Conservation (phyloP, 164 flowering plant genomes). For the Amborella trichopoda region DNA sequence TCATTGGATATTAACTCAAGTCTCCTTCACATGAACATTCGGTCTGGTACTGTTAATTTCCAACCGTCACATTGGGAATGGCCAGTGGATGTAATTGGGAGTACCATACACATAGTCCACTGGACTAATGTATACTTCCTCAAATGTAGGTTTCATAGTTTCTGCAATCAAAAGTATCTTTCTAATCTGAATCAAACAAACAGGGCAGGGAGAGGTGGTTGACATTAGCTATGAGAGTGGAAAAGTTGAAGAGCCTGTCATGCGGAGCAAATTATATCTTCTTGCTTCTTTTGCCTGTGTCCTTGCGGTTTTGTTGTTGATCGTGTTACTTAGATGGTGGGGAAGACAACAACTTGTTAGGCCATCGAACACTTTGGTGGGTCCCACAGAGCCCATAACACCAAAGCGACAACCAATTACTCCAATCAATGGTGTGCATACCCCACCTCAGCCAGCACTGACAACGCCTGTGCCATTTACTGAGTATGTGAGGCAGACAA, state of each 20-base stretch:
- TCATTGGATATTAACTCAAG: background rate
- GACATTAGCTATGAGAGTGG: slow-evolving; percentile 38
- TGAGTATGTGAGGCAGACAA: slow-evolving; percentile 83
- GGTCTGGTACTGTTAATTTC: background rate
- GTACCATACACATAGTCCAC: no score
- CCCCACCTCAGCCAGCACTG: slow-evolving; percentile 33
- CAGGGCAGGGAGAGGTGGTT: slow-evolving; percentile 13
- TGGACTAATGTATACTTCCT: no score
- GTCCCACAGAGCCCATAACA: slow-evolving; percentile 27
- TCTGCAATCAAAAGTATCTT: no score
- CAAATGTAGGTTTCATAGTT: no score
- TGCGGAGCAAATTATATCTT: slow-evolving; percentile 4
- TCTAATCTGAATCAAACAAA: no score
- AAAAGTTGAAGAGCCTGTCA: slow-evolving; percentile 5
- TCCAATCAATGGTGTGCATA: background rate
- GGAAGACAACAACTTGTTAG: slow-evolving; percentile 13
- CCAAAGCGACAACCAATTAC: slow-evolving; percentile 28
- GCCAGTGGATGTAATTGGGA: no score
- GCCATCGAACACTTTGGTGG: no score
- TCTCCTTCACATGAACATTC: background rate
- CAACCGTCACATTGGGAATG: background rate
- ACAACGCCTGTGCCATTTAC: slow-evolving; percentile 75
- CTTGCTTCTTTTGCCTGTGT: slow-evolving; percentile 18
- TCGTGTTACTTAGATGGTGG: slow-evolving; percentile 20
- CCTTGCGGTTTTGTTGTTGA: slow-evolving; percentile 17